These are phyloP conservation scores for Arbutus unedo DNA, from an alignment of 148 eudicot genomes.

Conservation along the genomic window DNA sequence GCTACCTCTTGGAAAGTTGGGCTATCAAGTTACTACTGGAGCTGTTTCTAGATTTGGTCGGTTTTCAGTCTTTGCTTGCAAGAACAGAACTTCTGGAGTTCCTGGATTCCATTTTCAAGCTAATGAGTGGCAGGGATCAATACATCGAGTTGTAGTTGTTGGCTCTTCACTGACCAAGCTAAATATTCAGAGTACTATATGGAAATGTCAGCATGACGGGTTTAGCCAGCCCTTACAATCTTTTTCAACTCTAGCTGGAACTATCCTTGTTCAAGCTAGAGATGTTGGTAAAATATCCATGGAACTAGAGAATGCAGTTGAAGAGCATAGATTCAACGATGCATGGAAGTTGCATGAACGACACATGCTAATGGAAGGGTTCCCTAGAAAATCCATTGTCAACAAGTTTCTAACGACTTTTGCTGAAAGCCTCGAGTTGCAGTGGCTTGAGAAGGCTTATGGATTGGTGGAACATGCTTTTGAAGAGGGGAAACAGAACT, in stretches of 20 bases:
- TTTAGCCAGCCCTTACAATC: conserved; percentile 11
- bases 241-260: conserved; percentile 47
- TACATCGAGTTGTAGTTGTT: conserved; percentile 16
- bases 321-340: conserved; percentile 56
- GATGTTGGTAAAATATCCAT: conserved; percentile 69
- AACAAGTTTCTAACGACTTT: conserved; percentile 50
- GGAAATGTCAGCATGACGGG: conserved; percentile 15
- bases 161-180: conserved; percentile 3
- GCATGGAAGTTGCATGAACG: conserved; percentile 69
- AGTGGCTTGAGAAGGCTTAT: conserved; percentile 65
- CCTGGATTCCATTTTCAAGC: conserved; percentile 10
- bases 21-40: neutral
- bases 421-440: conserved; percentile 54
- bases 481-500: conserved; percentile 59
- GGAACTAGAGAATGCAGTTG: conserved; percentile 58
- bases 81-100: conserved; percentile 6
- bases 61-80: conserved; percentile 21
- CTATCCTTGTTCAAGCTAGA: conserved; percentile 75
- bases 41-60: conserved; percentile 11
- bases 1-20: conserved; percentile 34
- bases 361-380: conserved; percentile 89
- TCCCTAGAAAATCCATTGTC: conserved; percentile 67
- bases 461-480: conserved; percentile 67
- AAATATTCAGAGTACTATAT: neutral
- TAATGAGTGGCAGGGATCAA: conserved; percentile 11